These are phyloP conservation scores for Athelia psychrophila DNA, from an alignment of 1,284 basidiomycete species.

Conservation along the genomic window DNA sequence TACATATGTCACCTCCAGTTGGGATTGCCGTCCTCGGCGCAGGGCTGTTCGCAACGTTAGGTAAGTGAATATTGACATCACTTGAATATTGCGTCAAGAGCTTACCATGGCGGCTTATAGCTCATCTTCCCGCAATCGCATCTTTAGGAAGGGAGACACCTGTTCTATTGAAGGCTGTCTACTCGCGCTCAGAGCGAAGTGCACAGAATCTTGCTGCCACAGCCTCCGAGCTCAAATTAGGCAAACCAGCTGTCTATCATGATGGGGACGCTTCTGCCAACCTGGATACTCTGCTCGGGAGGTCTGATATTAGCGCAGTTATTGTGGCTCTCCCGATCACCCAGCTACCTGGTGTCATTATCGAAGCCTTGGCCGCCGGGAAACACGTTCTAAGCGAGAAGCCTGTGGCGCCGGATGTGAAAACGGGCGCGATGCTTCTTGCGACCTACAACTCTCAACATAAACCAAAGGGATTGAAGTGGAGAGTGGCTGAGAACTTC, in stretches of 20 bases:
- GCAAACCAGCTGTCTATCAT: constrained; percentile 51
- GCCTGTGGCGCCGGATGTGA: constrained; percentile 75
- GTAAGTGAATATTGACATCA: constrained; percentile 26
- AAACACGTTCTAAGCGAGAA: constrained; percentile 89
- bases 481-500: constrained; percentile 86
- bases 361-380: constrained; percentile 62
- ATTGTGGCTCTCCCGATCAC: constrained; percentile 79
- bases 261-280: constrained; percentile 43
- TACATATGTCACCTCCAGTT: not conserved
- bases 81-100: constrained; percentile 8
- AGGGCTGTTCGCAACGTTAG: constrained; percentile 72
- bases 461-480: constrained; percentile 69
- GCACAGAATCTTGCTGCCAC: constrained; percentile 47
- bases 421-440: constrained; percentile 61
- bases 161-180: constrained; percentile 60
- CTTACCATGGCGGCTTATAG: constrained; percentile 37
- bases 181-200: constrained; percentile 73
- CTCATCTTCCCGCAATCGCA: constrained; percentile 72
- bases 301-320: constrained; percentile 68
- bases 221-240: constrained; percentile 39
- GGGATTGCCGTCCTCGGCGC: constrained; percentile 71
- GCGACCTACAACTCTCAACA: constrained; percentile 61
- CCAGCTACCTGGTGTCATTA: constrained; percentile 65
- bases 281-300: constrained; percentile 63
- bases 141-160: constrained; percentile 42